Evolutionary conservation across 2,329 filamentous ascomycete genomes (phyloP), one percentile per base, ranked within the genome.

Genomic region (Venturia aucupariae): DNA sequence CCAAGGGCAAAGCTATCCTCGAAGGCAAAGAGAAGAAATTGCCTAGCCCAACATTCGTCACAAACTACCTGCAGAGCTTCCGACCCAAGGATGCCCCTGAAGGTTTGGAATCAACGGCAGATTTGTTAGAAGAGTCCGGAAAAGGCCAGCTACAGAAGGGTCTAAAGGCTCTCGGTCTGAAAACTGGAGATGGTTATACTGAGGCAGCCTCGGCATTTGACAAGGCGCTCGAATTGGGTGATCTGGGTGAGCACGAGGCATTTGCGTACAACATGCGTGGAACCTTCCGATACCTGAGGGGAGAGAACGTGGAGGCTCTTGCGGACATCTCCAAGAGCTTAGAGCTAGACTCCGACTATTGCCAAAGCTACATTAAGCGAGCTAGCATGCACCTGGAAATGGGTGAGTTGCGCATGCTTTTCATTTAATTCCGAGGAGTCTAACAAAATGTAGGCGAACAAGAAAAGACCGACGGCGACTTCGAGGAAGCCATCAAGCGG

Each of bases 11-110:
- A 79, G 87, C 86, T 68, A 96, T 99, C 73, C 82, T 99, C 64
- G 85, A 84, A 71, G 83, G 84, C 66, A 93, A 92, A 77, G 83
- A 84, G 71, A 89, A 91, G 79, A 93, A 90, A 79, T 84, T 99
- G 61, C 94, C 94, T 24, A 97, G 92, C 77, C 89, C 94, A 38
- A 97, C 92, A 15, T 99, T 97, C 71, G 92, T 99, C 69, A 91
- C 92, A 74, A 99, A 99, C 82, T 99, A 99, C 77, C 88, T 99
- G 39, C 93, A 97, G 80, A 97, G 93, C 80, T 99, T 99, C 89
- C 89, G 94, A 66, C 82, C 87, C 66, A 90, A 89, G 79, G 82
- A 86, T 60, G 84, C 90, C 1, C 93, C 94, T 4, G 85, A 82
- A 67, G 93, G 91, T 15, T 81, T 99, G 62, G 92, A 93, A 66